Base-by-base conservation (phyloP, 305 asterid genomes). In the Striga hermonthica region DNA sequence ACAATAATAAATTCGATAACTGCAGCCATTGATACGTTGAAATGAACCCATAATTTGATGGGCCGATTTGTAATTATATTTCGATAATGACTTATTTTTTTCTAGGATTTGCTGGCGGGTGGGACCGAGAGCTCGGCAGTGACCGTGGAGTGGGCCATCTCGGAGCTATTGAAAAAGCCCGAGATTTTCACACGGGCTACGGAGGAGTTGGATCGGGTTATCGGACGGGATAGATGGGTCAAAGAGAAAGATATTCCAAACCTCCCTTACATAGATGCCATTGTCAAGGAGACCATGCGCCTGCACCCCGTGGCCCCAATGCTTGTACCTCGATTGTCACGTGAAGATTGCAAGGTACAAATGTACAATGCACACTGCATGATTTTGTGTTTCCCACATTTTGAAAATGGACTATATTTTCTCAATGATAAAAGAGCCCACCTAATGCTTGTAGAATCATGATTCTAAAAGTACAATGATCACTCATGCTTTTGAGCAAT, bases 41-140 rank as follows among this genome's bases (percentile, higher is more conserved):
- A 22, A 22, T 22, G 31, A 22, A 22, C 31, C 31, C 31, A 22
- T 22, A 22, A 22, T 22, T 22, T 22, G 31, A 22, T 22, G 31
- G 31, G 31, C 1, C 31, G 31, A 22, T 22, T 22, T 22, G 31
- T 22, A 22, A 22, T 22, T 22, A 22, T 0, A 0, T 22, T 22
- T 22, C 31, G 2, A 22, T 22, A 22, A 0, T 22, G 31, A 22
- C 31, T 22, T 22, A 22, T 0, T 2, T 22, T 22, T 34, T 1
- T 13, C 3, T 56, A 90, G 95, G 95, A 85, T 64, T 44, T 89
- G 58, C 77, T 91, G 0, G 94, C 95, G 0, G 96, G 95, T 12
- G 98, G 98, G 22, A 91, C 96, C 0, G 98, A 89, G 77, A 91
- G 96, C 73, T 86, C 96, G 0, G 90, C 98, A 0, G 86, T 84